phyloP scores from a whole-genome alignment of 2,329 filamentous ascomycete genomes.

The Fusarium chuoi region DNA sequence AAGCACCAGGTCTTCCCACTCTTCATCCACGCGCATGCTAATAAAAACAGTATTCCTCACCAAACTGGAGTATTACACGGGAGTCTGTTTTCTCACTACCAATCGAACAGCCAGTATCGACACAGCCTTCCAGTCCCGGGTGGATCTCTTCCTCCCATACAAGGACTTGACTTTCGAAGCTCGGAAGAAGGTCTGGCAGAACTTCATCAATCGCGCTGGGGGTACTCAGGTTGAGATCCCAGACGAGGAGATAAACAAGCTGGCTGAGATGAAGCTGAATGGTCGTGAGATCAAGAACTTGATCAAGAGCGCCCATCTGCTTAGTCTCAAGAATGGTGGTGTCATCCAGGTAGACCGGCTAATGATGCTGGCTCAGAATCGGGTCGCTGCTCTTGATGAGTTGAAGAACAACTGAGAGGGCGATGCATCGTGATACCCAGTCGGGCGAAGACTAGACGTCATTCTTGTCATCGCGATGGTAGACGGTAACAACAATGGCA shows the following conservation, averaged over 20 bases:
- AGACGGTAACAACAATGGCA: background rate
- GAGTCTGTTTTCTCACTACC: constrained; percentile 52
- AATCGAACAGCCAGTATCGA: constrained; percentile 51
- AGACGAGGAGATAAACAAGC: constrained; percentile 45
- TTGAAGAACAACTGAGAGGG: background rate
- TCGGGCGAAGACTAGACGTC: fast-evolving
- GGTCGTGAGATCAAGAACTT: constrained; percentile 62
- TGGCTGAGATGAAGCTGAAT: constrained; percentile 55
- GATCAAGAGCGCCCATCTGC: constrained; percentile 53
- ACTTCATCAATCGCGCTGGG: constrained; percentile 48
- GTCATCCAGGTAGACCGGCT: constrained; percentile 46
- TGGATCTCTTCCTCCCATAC: constrained; percentile 48
- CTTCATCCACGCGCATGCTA: fast-evolving
- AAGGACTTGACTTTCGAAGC: constrained; percentile 42
- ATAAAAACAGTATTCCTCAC: constrained; percentile 41
- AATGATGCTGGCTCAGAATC: constrained; percentile 48
- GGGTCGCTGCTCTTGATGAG: constrained; percentile 30
- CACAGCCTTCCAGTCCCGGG: constrained; percentile 51
- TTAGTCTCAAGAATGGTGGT: constrained; percentile 45
- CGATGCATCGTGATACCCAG: background rate
- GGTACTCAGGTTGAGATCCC: constrained; percentile 42
- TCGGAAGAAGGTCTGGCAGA: constrained; percentile 50
- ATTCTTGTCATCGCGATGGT: background rate
- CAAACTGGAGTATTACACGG: constrained; percentile 51
- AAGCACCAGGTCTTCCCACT: fast-evolving